Percentiles rank a stretch among this genome's conserved stretches.
These are phyloP conservation scores for Colletotrichum higginsianum DNA, from an alignment of 2,329 filamentous ascomycete genomes.

Conservation along the genomic window DNA sequence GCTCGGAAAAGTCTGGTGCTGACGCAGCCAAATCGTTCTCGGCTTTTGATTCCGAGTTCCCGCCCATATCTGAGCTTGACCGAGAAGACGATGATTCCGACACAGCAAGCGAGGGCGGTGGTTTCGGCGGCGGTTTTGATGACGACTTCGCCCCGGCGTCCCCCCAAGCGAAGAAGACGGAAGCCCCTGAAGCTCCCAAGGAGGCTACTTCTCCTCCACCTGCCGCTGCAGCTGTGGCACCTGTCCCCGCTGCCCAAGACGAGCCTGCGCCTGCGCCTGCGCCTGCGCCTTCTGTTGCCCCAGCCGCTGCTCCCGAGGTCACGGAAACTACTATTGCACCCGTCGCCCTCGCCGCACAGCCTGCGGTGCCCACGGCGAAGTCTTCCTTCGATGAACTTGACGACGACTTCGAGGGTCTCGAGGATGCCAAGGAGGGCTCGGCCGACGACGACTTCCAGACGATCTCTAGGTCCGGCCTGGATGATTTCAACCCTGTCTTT, in stretches of 20 bases:
- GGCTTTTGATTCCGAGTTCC: slow-evolving; percentile 84
- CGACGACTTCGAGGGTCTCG: slow-evolving; percentile 85
- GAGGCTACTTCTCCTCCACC: slow-evolving; percentile 38
- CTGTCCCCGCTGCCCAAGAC: not conserved
- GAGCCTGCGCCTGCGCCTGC: slow-evolving; percentile 19
- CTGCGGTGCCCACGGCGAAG: slow-evolving; percentile 53
- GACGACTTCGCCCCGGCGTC: slow-evolving; percentile 87
- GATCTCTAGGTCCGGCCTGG: slow-evolving; percentile 78
- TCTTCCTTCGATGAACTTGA: slow-evolving; percentile 82
- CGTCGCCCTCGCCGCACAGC: slow-evolving; percentile 47
- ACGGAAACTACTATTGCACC: slow-evolving; percentile 6
- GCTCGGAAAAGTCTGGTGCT: slow-evolving; percentile 59
- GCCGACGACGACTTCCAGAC: slow-evolving; percentile 86
- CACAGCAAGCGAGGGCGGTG: slow-evolving; percentile 81
- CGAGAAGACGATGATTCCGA: slow-evolving; percentile 80
- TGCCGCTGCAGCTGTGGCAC: slow-evolving; percentile 51
- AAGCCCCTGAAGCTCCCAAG: slow-evolving; percentile 43
- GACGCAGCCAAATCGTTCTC: slow-evolving; percentile 62
- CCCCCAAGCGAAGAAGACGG: slow-evolving; percentile 55
- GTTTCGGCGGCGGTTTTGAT: slow-evolving; percentile 93
- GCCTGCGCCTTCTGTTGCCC: slow-evolving; percentile 39
- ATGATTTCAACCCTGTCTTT: slow-evolving; percentile 87
- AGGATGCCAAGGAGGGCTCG: slow-evolving; percentile 86
- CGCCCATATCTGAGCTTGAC: slow-evolving; percentile 90
- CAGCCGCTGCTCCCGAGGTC: slow-evolving; percentile 50